These are phyloP conservation scores for Malus asiatica DNA, from an alignment of 306 rosid species.

Conservation along the genomic window DNA sequence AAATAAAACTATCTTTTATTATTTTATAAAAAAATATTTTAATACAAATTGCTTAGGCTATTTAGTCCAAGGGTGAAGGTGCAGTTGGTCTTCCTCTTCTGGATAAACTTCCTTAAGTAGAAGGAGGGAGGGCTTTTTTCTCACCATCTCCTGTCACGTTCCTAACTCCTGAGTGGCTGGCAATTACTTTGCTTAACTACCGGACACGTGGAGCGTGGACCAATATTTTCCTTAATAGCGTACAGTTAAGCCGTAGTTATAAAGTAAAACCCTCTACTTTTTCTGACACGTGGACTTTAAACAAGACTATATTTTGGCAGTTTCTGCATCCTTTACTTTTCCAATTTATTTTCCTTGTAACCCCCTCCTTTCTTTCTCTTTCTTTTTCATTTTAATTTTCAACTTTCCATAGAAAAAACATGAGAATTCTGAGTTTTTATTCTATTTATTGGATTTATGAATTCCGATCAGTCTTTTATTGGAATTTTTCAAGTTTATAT, in stretches of 20 bases:
- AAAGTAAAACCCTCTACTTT: background rate
- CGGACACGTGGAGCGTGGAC: background rate
- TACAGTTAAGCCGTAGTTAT: background rate
- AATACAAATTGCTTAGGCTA: too few relatives aligned
- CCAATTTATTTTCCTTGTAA: background rate
- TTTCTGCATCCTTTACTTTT: background rate
- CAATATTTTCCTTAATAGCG: background rate
- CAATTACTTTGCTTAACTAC: background rate
- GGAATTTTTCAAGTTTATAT: conserved; percentile 18
- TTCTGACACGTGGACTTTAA: background rate
- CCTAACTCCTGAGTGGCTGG: too few relatives aligned
- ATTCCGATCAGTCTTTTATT: conserved; percentile 14
- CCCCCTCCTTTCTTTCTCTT: background rate
- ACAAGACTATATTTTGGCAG: conserved; percentile 9
- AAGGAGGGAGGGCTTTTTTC: too few relatives aligned
- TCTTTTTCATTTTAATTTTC: background rate
- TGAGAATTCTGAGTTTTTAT: conserved; percentile 1
- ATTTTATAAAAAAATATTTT: too few relatives aligned
- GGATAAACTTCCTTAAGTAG: too few relatives aligned
- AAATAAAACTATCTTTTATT: too few relatives aligned
- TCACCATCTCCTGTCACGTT: too few relatives aligned
- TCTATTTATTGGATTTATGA: conserved; percentile 13
- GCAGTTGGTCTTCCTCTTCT: too few relatives aligned
- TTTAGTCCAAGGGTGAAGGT: too few relatives aligned
- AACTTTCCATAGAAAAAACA: background rate